These are phyloP conservation scores for Hypoxylon sp. DNA, from an alignment of 2,329 filamentous ascomycete species.

Conservation along the genomic window DNA sequence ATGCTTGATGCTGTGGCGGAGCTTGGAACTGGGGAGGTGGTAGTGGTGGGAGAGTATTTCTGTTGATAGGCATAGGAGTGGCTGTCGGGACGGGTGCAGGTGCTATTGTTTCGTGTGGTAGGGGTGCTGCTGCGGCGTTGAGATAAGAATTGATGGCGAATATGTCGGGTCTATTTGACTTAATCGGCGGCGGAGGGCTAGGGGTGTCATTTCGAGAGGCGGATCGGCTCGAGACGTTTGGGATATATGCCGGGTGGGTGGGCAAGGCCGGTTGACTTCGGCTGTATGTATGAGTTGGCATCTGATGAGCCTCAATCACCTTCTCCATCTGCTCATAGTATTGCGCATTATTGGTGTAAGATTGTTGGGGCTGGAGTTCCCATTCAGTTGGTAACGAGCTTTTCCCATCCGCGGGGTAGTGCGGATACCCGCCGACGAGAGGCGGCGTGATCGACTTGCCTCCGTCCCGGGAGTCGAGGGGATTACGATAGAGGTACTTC, in stretches of 20 bases:
- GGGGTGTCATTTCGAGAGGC: conserved; percentile 36
- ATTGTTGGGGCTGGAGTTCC: conserved; percentile 47
- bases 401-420: conserved; percentile 6
- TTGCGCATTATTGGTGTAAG: conserved; percentile 53
- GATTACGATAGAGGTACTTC: conserved; percentile 50
- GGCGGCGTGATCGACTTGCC: conserved; percentile 47
- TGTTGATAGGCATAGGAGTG: conserved; percentile 18
- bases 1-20: conserved; percentile 19
- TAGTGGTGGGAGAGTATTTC: conserved; percentile 24
- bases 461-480: conserved; percentile 46
- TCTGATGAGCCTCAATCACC: conserved; percentile 38
- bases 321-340: conserved; percentile 58
- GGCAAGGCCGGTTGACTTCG: conserved; percentile 55
- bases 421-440: conserved; percentile 33
- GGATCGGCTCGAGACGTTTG: conserved; percentile 53
- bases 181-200: conserved; percentile 34
- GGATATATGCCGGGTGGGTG: conserved; percentile 63
- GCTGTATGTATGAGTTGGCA: conserved; percentile 49
- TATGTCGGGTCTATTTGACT: conserved; percentile 45
- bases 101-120: conserved; percentile 39
- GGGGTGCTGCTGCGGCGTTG: conserved; percentile 48
- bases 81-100: conserved; percentile 26
- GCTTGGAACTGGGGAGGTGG: conserved; percentile 24
- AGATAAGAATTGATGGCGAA: conserved; percentile 57
- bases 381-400: conserved; percentile 43